Percentiles rank a stretch among this genome's conserved stretches.
These are phyloP conservation scores for Ceratorhiza oryzae-sativae DNA, from an alignment of 1,284 basidiomycete species.

Conservation along the genomic window DNA sequence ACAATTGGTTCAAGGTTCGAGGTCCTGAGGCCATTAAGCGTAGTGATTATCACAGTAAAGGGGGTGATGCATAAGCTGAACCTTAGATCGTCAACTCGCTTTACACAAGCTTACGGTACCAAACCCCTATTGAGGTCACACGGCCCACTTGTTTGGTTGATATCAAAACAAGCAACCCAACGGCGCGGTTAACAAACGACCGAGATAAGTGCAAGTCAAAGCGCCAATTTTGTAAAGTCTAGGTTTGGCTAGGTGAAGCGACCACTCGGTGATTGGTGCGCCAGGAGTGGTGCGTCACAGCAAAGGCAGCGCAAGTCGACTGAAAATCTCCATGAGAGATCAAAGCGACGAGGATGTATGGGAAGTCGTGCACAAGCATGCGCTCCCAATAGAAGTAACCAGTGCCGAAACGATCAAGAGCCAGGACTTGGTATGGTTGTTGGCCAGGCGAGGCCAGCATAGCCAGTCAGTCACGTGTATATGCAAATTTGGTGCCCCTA, in stretches of 20 bases:
- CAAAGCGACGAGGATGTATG: no score
- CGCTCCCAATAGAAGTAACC: no score
- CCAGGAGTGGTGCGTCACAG: neutral
- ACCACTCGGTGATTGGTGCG: neutral
- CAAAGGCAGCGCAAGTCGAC: neutral
- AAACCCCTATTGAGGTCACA: neutral
- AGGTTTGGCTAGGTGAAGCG: neutral
- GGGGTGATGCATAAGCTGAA: neutral
- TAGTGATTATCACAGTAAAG: neutral
- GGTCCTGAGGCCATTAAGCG: no score
- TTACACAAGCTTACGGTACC: neutral
- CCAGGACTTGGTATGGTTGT: neutral
- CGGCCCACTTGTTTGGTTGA: neutral
- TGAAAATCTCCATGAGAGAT: no score
- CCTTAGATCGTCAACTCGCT: neutral
- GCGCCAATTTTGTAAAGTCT: neutral
- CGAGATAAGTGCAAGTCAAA: neutral
- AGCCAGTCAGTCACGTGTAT: neutral
- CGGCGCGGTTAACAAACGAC: neutral
- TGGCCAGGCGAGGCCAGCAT: neutral
- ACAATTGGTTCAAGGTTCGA: no score
- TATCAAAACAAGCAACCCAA: neutral
- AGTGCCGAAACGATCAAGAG: neutral
- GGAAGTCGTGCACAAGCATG: no score
- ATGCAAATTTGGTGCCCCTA: neutral